Evolutionary conservation across 1,284 basidiomycete genomes (phyloP), one percentile per base, ranked within the genome.

Genomic region (Amylostereum areolatum): DNA sequence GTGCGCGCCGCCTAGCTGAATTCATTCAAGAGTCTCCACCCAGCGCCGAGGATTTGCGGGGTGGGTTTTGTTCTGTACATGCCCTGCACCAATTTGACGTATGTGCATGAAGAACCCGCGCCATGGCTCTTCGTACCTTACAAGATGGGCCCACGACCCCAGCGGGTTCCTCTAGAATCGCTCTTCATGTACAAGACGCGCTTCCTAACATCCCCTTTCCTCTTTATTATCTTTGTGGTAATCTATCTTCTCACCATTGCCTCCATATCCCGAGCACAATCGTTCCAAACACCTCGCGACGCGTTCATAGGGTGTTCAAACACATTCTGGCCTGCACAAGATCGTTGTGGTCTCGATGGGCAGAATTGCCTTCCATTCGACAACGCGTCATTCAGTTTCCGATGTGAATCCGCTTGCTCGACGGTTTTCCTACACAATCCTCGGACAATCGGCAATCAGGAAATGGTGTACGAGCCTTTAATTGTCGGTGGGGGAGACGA

Each of bases 401-500:
- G 91, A 10, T 96, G 92, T 64, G 91, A 90, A 1, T 81, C 88
- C 5, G 78, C 80, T 47, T 92, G 90, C 58, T 68, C 73, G 30
- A 70, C 67, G n/a, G 80, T 85, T 42, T 78, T 85, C 35, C 70
- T 95, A 35, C 78, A 85, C 57, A 92, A 92, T 57, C 82, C 83
- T 7, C 74, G 90, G 42, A 79, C 88, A 0, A 75, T 95, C n/a
- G 91, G 92, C 29, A 64, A 78, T 50, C 66, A 80, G 49, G 70
- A 83, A 53, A 72, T 84, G 36, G 78, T 78, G 36, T 89, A 81
- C 56, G 74, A 80, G 24, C 87, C 91, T 4, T 71, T 94, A 25
- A 75, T 95, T 45, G 86, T 95, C 1, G 92, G 92, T 8, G 92
- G 92, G 11, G 89, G 88, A 3, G 85, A 89, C 62, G 56, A 53